Base-by-base conservation (phyloP, 257 asterid species). In the Gentiana macrophylla region DNA sequence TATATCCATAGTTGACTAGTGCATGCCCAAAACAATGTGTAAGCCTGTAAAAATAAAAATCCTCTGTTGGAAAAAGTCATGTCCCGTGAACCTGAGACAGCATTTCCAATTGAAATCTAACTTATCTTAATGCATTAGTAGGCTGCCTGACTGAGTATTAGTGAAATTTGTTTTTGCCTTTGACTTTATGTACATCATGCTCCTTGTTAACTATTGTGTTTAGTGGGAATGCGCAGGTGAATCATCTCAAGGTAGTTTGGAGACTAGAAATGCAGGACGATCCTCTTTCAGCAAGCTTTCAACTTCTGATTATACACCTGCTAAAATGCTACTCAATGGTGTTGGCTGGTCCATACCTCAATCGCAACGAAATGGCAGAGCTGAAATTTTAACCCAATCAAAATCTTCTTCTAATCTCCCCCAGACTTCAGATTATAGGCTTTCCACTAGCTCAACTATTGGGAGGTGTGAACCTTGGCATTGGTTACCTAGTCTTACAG, bases 321-420 rank as follows among this genome's bases (percentile, higher is more conserved):
- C 85, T 71, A 86, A 82, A 71, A 66, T 74, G 79, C 60, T 84
- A 76, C 81, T 80, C 50, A 79, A 82, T 59, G 96, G 90, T 60
- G 82, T 74, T 63, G 95, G 94, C 64, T 79, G 96, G 98, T 91
- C 98, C 57, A 77, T 74, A 57, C 89, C 94, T 50, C 96, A 86
- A 72, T 70, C 85, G 61, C 95, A 68, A 67, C 86, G 89, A 65
- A 83, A 76, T 64, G 78, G 47, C 59, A 73, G 79, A 35, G 56
- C 69, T 45, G 77, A 74, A 73, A 78, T 61, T 63, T 64, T 72
- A 70, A 56, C 53, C 11, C 67, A 77, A 7, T 71, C 57, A 50
- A 81, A 63, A 72, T 52, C 33, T 61, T 68, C 50, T 52, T 54
- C 73, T 4, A 74, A 73, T 32, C 67, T 71, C 56, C 66, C 73